Evolutionary conservation across 345 rosid species (phyloP).

Genomic region (Conringia planisiliqua): DNA sequence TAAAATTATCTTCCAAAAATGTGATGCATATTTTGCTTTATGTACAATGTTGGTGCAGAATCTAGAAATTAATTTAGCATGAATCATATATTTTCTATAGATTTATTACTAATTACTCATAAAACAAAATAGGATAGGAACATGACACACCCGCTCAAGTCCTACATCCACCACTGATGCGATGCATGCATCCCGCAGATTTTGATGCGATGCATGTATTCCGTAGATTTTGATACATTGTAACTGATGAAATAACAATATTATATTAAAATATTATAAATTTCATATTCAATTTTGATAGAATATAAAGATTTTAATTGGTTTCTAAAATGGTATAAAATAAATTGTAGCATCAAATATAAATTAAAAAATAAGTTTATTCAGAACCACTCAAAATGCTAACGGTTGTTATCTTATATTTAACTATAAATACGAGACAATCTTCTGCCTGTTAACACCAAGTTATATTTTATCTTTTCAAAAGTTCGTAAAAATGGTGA

Average conservation of each 20-base stretch:
- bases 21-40: too few species aligned
- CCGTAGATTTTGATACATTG: background rate
- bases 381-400: background rate
- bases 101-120: too few species aligned
- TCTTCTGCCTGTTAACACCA: background rate
- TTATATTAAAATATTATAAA: background rate
- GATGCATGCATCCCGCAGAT: background rate
- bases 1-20: too few species aligned
- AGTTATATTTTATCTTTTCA: background rate
- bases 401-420: background rate
- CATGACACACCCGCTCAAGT: background rate
- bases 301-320: background rate
- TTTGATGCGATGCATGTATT: background rate
- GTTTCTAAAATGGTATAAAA: background rate
- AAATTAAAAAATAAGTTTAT: background rate
- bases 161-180: background rate
- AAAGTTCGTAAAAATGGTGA: conserved; percentile 26
- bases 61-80: too few species aligned
- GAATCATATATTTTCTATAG: too few species aligned
- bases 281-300: background rate
- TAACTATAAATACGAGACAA: conserved; percentile 14
- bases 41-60: too few species aligned
- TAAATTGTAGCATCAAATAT: background rate
- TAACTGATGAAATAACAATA: background rate
- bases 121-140: background rate